Evolutionary conservation across 2,329 filamentous ascomycete genomes (phyloP).

Genomic region (Sporothrix mexicana): DNA sequence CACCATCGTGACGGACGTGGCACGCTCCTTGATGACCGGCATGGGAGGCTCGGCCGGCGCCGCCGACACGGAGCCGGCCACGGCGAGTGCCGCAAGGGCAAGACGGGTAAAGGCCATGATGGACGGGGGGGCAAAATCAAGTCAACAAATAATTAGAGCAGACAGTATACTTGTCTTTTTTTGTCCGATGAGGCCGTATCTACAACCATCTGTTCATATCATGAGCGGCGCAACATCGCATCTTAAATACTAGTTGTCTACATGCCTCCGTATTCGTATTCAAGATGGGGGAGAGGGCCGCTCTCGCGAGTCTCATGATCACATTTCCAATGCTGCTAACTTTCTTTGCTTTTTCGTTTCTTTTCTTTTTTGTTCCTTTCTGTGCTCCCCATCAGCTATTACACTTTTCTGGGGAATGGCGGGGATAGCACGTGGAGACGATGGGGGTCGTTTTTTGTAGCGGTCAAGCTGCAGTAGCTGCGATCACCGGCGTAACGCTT

Average conservation of each 20-base stretch:
- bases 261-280: background rate
- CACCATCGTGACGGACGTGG: conserved; percentile 26
- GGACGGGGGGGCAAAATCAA: background rate
- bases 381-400: background rate
- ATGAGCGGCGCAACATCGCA: background rate
- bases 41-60: background rate
- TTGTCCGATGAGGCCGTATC: background rate
- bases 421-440: background rate
- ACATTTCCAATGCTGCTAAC: background rate
- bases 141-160: background rate
- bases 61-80: background rate
- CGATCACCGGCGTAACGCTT: background rate
- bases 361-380: background rate
- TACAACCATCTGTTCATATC: background rate
- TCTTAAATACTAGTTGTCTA: conserved; percentile 5
- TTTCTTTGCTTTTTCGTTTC: background rate
- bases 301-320: conserved; percentile 14
- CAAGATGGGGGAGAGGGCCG: background rate
- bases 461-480: background rate
- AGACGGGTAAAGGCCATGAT: conserved; percentile 4
- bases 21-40: conserved; percentile 17
- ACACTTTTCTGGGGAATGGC: background rate
- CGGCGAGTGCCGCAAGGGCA: background rate
- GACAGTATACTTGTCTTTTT: background rate
- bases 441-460: background rate